Base-by-base conservation (phyloP, 192 early-diverging fungal species). In the Glomus cerebriforme region DNA sequence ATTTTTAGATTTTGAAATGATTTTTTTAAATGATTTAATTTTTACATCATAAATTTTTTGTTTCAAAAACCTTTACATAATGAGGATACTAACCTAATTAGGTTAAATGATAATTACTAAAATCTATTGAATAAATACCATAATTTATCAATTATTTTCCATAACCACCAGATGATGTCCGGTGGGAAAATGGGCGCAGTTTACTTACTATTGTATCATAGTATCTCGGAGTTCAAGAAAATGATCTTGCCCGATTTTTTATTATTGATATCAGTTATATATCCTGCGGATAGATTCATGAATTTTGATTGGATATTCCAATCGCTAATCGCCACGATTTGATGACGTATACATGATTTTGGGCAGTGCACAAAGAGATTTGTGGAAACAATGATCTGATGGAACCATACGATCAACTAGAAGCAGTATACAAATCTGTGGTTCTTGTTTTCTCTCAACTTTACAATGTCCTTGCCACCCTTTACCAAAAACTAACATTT, bases 381-480 rank as follows among this genome's bases (percentile, higher is more conserved):
- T 71, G 69, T 71, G 69, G 69, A 71, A 71, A 71, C 69, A 71
- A 71, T 71, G 65, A 67, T 67, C 65, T 67, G 65, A 67, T 35
- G 65, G 32, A 71, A 68, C 32, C 32, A 68, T 68, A 32, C 29
- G 69, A 71, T 71, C 69, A 71, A 71, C 69, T 68, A n/a, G 32
- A 68, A 68, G 66, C 66, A 68, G 66, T 68, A 68, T 68, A 68
- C 66, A 71, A 71, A 71, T 47, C 69, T 71, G 39, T 24, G 39
- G 24, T 71, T 71, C 26, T 68, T 37, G 24, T 71, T 71, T 71
- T 71, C 69, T 68, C 66, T 68, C 34, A 68, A 68, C 66, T 39
- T 29, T 12, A 27, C 63, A 54, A 68, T 68, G 66, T 68, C 66
- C 66, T 68, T 68, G 32, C 22, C 66, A 39, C 22, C 66, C 66